phyloP scores from a whole-genome alignment of 495 filamentous ascomycete species.

The Aspergillus indologenus region DNA sequence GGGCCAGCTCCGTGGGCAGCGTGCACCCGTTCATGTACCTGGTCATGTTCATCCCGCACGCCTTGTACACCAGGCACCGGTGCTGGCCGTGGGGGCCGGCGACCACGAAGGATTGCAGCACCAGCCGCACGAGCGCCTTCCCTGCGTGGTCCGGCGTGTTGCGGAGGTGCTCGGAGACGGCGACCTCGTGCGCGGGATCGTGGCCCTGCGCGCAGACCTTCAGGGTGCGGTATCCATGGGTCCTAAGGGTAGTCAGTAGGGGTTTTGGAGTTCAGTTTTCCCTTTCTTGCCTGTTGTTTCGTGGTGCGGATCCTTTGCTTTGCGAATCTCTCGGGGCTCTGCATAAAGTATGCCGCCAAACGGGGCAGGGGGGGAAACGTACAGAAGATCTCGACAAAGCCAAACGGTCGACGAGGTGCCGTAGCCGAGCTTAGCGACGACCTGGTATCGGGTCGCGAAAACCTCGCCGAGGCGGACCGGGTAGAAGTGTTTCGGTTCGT shows the following conservation, averaged over 20 bases:
- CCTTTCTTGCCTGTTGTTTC: no score
- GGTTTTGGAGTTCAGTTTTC: no score
- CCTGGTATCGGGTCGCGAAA: slow-evolving; percentile 36
- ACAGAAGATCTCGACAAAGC: slow-evolving; percentile 37
- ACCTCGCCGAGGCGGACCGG: slow-evolving; percentile 40
- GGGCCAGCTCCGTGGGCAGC: not conserved
- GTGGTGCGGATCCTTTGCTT: no score
- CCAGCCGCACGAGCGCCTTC: not conserved
- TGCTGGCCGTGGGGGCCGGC: not conserved
- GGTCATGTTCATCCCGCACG: not conserved
- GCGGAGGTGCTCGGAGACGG: not conserved
- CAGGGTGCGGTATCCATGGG: not conserved
- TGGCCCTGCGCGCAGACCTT: not conserved
- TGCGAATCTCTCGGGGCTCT: no score
- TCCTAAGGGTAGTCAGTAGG: no score
- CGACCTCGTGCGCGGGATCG: not conserved
- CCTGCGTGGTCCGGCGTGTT: not conserved
- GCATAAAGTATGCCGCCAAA: no score
- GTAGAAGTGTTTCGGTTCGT: slow-evolving; percentile 37
- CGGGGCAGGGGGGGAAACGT: no score
- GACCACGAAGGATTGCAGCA: not conserved
- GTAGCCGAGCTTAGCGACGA: slow-evolving; percentile 47
- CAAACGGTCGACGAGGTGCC: slow-evolving; percentile 45
- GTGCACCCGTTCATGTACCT: not conserved
- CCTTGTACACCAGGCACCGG: not conserved